These are phyloP conservation scores for Ogataea zsoltii DNA, from an alignment of 805 yeast species.

Conservation along the genomic window DNA sequence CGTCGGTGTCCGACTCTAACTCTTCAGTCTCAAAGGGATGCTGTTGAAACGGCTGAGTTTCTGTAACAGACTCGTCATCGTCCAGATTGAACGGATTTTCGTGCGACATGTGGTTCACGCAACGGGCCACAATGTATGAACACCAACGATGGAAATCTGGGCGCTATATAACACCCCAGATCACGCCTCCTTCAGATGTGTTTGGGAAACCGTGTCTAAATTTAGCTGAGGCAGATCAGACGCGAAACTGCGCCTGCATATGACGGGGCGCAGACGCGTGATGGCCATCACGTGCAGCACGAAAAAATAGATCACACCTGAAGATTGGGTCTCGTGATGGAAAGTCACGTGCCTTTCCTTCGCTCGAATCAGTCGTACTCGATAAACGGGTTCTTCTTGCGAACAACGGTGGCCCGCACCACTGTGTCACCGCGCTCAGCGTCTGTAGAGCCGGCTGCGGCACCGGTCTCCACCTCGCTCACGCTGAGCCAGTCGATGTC, in stretches of 20 bases:
- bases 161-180: too few relatives aligned
- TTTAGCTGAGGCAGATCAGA: not conserved
- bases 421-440: not conserved
- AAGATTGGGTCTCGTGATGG: not conserved
- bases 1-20: too few relatives aligned
- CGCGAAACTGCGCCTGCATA: too few relatives aligned
- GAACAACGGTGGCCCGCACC: slow-evolving; percentile 14
- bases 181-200: not conserved
- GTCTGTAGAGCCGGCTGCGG: not conserved
- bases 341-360: not conserved
- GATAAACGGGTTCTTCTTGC: slow-evolving; percentile 22
- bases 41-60: not conserved
- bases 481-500: slow-evolving; percentile 33
- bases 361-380: slow-evolving; percentile 30
- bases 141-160: too few relatives aligned
- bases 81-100: slow-evolving; percentile 17
- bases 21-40: too few relatives aligned
- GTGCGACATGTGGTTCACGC: too few relatives aligned
- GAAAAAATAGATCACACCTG: not conserved
- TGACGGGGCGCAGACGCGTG: too few relatives aligned
- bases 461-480: slow-evolving; percentile 3
- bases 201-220: not conserved
- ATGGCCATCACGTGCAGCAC: slow-evolving; percentile 4
- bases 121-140: too few relatives aligned
- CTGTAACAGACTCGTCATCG: slow-evolving; percentile 14